A percentile compares a stretch with the other conserved stretches of the same genome.
Evolutionary conservation across 495 filamentous ascomycete species (phyloP).

Genomic region (Peziza echinospora): DNA sequence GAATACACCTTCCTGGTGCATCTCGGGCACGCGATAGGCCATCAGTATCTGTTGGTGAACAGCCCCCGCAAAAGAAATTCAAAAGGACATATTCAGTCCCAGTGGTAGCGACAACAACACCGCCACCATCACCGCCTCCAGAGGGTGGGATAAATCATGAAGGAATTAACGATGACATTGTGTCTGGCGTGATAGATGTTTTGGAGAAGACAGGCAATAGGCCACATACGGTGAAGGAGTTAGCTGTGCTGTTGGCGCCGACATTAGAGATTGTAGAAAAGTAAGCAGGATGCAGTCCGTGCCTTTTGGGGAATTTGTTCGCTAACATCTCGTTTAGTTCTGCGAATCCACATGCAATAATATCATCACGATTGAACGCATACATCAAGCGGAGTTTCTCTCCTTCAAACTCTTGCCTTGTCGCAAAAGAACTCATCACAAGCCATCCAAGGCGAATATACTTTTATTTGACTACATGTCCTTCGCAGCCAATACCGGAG

Average conservation of each 20-base stretch:
- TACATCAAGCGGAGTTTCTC: slow-evolving; percentile 52
- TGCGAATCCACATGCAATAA: slow-evolving; percentile 81
- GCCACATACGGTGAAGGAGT: slow-evolving; percentile 84
- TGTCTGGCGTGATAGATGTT: slow-evolving; percentile 75
- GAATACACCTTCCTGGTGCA: slow-evolving; percentile 67
- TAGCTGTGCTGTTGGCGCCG: slow-evolving; percentile 56
- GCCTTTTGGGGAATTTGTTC: neutral
- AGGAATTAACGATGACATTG: slow-evolving; percentile 85
- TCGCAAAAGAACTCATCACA: slow-evolving; percentile 78
- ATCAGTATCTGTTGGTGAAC: slow-evolving; percentile 32
- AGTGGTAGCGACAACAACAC: slow-evolving; percentile 33
- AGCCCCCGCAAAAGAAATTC: slow-evolving; percentile 57
- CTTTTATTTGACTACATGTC: slow-evolving; percentile 73
- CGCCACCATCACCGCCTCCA: slow-evolving; percentile 61
- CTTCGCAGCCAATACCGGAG: slow-evolving; percentile 65
- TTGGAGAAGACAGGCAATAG: slow-evolving; percentile 81
- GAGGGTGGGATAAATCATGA: slow-evolving; percentile 59
- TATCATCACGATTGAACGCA: slow-evolving; percentile 71
- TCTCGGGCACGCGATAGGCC: slow-evolving; percentile 46
- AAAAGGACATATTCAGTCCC: slow-evolving; percentile 41
- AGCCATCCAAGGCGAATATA: slow-evolving; percentile 89
- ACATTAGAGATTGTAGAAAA: slow-evolving; percentile 71
- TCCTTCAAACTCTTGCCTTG: slow-evolving; percentile 54
- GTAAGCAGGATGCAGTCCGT: slow-evolving; percentile 32
- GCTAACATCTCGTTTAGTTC: slow-evolving; percentile 37